Conservation (phyloP, 1,139 yeast species). For the Candida sanyaensis region DNA sequence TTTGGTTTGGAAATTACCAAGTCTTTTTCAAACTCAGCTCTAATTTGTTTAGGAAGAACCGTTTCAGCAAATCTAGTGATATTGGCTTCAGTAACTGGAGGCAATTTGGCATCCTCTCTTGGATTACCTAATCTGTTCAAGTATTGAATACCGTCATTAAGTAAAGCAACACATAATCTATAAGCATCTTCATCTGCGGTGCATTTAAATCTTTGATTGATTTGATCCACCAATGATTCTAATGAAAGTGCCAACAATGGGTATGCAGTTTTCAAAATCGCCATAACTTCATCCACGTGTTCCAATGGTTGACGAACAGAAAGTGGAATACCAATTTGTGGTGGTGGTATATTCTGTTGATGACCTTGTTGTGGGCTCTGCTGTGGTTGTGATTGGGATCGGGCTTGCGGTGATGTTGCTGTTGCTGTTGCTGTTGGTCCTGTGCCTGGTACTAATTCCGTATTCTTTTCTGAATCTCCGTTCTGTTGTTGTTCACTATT, state of each 20-base stretch:
- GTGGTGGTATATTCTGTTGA: neutral
- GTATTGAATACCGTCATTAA: constrained; percentile 91
- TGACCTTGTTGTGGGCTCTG: constrained; percentile 5
- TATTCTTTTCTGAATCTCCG: neutral
- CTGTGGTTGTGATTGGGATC: constrained; percentile 16
- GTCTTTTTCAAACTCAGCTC: constrained; percentile 91
- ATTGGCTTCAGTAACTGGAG: constrained; percentile 90
- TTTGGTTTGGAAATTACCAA: constrained; percentile 87
- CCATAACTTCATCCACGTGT: constrained; percentile 93
- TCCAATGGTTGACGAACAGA: constrained; percentile 79
- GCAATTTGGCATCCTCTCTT: constrained; percentile 82
- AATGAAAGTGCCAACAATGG: constrained; percentile 90
- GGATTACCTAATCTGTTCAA: constrained; percentile 85
- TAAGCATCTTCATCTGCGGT: constrained; percentile 97
- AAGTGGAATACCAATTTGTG: constrained; percentile 13
- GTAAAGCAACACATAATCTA: constrained; percentile 84
- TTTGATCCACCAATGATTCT: constrained; percentile 94
- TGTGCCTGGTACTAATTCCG: too few relatives aligned
- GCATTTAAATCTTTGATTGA: constrained; percentile 90
- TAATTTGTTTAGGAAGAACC: constrained; percentile 84
- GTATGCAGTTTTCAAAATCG: constrained; percentile 91
- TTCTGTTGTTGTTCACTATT: constrained; percentile 4
- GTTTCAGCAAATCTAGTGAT: constrained; percentile 91
- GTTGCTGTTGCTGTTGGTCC: constrained; percentile 12
- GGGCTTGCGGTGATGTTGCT: constrained; percentile 16